Base-by-base conservation (phyloP, 495 filamentous ascomycete species). In the Xylaria castorea region DNA sequence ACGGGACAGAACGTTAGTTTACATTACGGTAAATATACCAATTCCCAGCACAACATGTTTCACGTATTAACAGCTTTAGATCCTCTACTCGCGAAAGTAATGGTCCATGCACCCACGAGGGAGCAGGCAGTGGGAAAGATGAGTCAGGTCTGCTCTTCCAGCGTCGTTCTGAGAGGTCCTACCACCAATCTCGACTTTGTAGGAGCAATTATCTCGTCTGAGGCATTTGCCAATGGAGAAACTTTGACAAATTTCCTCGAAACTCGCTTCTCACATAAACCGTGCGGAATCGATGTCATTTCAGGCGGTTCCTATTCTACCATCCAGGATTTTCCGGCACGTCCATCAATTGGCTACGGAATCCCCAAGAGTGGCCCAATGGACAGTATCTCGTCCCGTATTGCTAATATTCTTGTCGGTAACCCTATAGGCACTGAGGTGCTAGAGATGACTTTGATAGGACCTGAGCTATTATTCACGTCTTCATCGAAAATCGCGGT, bases 21-120 rank as follows among this genome's bases (percentile, higher is more conserved):
- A 53, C 81, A 86, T 73, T 91, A 90, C 71, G 86, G 83, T 86
- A 67, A 34, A 80, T 76, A 22, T 34, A 53, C 20, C 22, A 1
- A 27, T 14, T 27, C 5, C 50, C 0, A 27, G 27, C 22, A 53
- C 14, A 12, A 14, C 11, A 16, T 62, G 36, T 73, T 5, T 71
- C 36, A 27, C 14, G 20, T 16, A 58, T 25, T 42, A 20, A 12
- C 50, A 85, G 20, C 30, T 42, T 38, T 42, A 63, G 88, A 91
- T 78, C 88, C 89, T 5, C 75, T 92, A n/a, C 78, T 92, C 61
- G 89, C 88, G 34, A 92, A 91, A 72, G 80, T 90, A 6, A 91
- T 92, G 82, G 82, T 83, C 25, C 85, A 90, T 73, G 77, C 78
- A 0, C 68, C 77, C 18, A 80, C 78, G 20, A 78, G 89, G 69